These are phyloP conservation scores for Pseudozyma tsukubaensis DNA, from an alignment of 1,284 basidiomycete genomes.

Conservation along the genomic window DNA sequence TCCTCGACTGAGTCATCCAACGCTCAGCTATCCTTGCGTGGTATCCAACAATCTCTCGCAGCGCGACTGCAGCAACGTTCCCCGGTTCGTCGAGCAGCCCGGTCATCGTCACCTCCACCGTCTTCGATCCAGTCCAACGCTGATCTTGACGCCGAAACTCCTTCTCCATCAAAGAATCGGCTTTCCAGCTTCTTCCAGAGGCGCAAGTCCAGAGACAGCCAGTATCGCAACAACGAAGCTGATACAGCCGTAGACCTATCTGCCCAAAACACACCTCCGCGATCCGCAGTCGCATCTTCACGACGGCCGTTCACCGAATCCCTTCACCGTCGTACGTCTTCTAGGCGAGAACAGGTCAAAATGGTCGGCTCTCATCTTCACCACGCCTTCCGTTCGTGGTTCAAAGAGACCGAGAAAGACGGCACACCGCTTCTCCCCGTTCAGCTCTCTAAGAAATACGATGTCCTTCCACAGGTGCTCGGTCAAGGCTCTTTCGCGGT, in stretches of 20 bases:
- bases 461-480: slow-evolving; percentile 46
- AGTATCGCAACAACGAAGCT: not conserved
- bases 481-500: slow-evolving; percentile 67
- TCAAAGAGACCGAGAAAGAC: slow-evolving; percentile 63
- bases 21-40: slow-evolving; percentile 12
- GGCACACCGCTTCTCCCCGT: slow-evolving; percentile 60
- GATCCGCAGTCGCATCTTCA: not conserved
- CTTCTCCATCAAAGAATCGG: slow-evolving; percentile 11
- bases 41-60: slow-evolving; percentile 30
- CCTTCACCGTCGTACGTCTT: slow-evolving; percentile 22
- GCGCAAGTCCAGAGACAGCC: slow-evolving; percentile 9
- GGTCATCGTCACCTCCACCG: not conserved
- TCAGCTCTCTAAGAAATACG: slow-evolving; percentile 63
- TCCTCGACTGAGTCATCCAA: not conserved
- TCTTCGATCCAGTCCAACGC: not conserved
- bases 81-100: slow-evolving; percentile 3
- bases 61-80: slow-evolving; percentile 25
- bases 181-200: slow-evolving; percentile 23
- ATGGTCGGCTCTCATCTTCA: slow-evolving; percentile 63
- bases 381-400: slow-evolving; percentile 62
- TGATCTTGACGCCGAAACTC: not conserved
- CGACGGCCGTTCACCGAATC: slow-evolving; percentile 7
- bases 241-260: not conserved
- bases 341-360: slow-evolving; percentile 46
- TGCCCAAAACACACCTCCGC: not conserved